Evolutionary conservation across 352 stramenopile genomes (phyloP).

Genomic region (Phytophthora foliorum): DNA sequence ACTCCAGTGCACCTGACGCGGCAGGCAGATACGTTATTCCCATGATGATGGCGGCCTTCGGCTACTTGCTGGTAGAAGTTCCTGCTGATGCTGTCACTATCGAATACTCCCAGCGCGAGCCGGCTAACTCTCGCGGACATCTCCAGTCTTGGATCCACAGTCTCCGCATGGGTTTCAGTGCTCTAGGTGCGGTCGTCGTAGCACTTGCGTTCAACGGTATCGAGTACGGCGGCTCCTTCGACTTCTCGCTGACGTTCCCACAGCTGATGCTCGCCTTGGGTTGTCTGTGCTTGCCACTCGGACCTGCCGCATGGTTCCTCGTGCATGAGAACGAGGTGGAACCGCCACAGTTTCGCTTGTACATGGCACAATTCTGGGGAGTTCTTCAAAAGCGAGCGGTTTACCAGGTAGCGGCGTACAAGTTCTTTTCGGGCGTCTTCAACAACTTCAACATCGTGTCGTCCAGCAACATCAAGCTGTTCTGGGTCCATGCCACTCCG

Average conservation of each 20-base stretch:
- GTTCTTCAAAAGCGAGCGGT: slow-evolving; percentile 62
- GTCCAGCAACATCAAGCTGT: slow-evolving; percentile 55
- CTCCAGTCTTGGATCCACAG: slow-evolving; percentile 64
- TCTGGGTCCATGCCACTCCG: slow-evolving; percentile 63
- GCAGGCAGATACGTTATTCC: slow-evolving; percentile 59
- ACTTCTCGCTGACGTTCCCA: slow-evolving; percentile 61
- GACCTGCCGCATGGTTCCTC: slow-evolving; percentile 31
- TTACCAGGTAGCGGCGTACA: slow-evolving; percentile 66
- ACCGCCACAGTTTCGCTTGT: slow-evolving; percentile 35
- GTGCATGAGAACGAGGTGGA: slow-evolving; percentile 33
- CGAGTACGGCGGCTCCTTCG: slow-evolving; percentile 62
- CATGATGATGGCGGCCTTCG: slow-evolving; percentile 74
- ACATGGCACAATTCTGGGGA: slow-evolving; percentile 55
- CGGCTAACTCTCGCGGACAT: slow-evolving; percentile 50
- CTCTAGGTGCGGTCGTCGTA: slow-evolving; percentile 46
- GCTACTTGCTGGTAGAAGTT: slow-evolving; percentile 64
- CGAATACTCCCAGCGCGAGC: slow-evolving; percentile 64
- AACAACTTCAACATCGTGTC: slow-evolving; percentile 68
- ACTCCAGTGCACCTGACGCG: slow-evolving; percentile 41
- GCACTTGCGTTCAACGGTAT: slow-evolving; percentile 58
- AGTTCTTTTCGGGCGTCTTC: slow-evolving; percentile 69
- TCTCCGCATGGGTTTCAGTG: slow-evolving; percentile 53
- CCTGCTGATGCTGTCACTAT: slow-evolving; percentile 67
- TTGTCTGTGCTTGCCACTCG: slow-evolving; percentile 42
- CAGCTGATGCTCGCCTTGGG: slow-evolving; percentile 58